phyloP scores from a whole-genome alignment of 306 rosid species.

The Cucurbita ficifolia region DNA sequence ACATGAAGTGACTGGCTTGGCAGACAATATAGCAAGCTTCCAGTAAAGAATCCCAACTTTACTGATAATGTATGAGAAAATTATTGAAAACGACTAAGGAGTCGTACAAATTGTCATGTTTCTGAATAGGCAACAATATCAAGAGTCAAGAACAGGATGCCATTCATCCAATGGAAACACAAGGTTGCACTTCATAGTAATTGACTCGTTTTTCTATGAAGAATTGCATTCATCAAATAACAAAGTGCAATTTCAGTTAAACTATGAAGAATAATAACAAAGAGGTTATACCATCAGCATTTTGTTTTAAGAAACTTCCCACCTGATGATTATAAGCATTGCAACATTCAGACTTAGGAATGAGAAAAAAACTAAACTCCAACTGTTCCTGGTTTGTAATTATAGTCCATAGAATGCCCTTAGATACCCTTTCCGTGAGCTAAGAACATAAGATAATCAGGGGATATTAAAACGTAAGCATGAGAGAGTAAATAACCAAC shows the following conservation, averaged over 20 bases:
- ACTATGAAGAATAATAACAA: neutral
- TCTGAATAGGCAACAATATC: neutral
- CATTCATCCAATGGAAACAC: neutral
- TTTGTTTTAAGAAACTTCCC: neutral
- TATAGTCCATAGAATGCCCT: neutral
- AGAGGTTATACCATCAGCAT: neutral
- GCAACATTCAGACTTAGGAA: neutral
- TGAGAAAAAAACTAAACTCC: neutral
- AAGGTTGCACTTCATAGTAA: neutral
- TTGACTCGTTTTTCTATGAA: neutral
- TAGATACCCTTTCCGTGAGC: neutral
- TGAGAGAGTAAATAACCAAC: conserved; percentile 25
- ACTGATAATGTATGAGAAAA: neutral
- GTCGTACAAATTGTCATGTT: neutral
- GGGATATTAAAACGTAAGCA: neutral
- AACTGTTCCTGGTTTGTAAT: neutral
- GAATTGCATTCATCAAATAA: too few relatives aligned
- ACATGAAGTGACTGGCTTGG: neutral
- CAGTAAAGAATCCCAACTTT: neutral
- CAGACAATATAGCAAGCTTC: neutral
- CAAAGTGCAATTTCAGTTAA: neutral
- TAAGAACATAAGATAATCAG: neutral
- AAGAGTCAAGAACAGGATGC: neutral
- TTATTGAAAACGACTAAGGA: neutral
- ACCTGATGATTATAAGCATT: neutral